phyloP scores from a whole-genome alignment of 2,329 filamentous ascomycete genomes.

The Colletotrichum sp. region DNA sequence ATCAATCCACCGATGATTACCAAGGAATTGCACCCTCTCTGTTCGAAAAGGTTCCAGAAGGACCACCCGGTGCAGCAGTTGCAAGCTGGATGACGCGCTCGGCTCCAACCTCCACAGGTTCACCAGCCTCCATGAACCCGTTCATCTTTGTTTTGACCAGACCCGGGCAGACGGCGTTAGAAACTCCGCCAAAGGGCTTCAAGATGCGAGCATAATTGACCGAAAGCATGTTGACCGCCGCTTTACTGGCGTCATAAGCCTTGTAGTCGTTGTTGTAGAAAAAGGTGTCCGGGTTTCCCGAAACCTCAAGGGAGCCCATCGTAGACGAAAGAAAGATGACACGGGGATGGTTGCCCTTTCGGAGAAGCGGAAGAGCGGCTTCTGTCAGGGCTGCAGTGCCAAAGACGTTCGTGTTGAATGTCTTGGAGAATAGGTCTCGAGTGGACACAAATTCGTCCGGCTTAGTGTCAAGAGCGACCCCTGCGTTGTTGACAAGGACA shows the following conservation, averaged over 20 bases:
- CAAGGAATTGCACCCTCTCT: slow-evolving; percentile 25
- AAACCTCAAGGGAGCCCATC: slow-evolving; percentile 36
- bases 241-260: slow-evolving; percentile 45
- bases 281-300: slow-evolving; percentile 29
- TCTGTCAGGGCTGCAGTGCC: slow-evolving; percentile 33
- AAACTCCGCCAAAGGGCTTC: slow-evolving; percentile 31
- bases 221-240: slow-evolving; percentile 46
- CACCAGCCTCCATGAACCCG: slow-evolving; percentile 14
- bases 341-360: slow-evolving; percentile 27
- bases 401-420: slow-evolving; percentile 43
- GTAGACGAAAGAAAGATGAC: slow-evolving; percentile 42
- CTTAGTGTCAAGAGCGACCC: slow-evolving; percentile 29
- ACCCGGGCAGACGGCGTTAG: slow-evolving; percentile 42
- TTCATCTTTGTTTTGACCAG: slow-evolving; percentile 35
- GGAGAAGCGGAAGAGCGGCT: slow-evolving; percentile 32
- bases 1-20: background rate
- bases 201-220: slow-evolving; percentile 36
- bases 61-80: slow-evolving; percentile 30
- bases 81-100: slow-evolving; percentile 34
- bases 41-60: slow-evolving; percentile 31
- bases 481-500: slow-evolving; percentile 42
- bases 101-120: slow-evolving; percentile 31
- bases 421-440: slow-evolving; percentile 39
- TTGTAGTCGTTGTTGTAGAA: slow-evolving; percentile 33
- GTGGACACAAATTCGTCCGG: slow-evolving; percentile 17